Conservation (phyloP, 805 yeast species). For the Teunomyces panamensis region DNA sequence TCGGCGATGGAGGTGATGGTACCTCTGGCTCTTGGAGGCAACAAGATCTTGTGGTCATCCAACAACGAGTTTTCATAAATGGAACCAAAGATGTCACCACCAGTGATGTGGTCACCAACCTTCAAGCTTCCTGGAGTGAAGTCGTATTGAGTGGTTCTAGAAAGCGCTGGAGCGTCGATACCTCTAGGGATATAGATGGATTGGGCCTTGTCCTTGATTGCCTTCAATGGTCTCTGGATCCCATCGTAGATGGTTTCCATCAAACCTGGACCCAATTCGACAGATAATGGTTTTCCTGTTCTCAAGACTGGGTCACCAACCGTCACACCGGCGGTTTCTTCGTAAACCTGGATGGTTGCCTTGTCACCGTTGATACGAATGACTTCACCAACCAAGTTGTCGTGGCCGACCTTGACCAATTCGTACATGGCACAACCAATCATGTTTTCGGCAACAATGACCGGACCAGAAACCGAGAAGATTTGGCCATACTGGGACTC, state of each 20-base stretch:
- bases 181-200: slow-evolving; percentile 99
- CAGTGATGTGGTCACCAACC: slow-evolving; percentile 96
- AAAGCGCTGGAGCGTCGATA: slow-evolving; percentile 92
- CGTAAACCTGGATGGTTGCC: slow-evolving; percentile 98
- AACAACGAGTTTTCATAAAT: slow-evolving; percentile 91
- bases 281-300: slow-evolving; percentile 98
- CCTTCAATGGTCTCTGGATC: slow-evolving; percentile 97
- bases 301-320: slow-evolving; percentile 98
- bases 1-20: slow-evolving; percentile 86
- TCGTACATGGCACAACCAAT: slow-evolving; percentile 99
- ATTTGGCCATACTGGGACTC: slow-evolving; percentile 86
- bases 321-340: slow-evolving; percentile 98
- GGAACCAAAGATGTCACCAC: slow-evolving; percentile 96
- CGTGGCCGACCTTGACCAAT: slow-evolving; percentile 96
- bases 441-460: slow-evolving; percentile 96
- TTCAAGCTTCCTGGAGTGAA: slow-evolving; percentile 75
- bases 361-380: slow-evolving; percentile 95
- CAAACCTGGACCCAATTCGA: slow-evolving; percentile 98
- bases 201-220: slow-evolving; percentile 81
- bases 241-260: slow-evolving; percentile 99
- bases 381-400: slow-evolving; percentile 95
- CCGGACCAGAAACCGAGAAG: slow-evolving; percentile 97
- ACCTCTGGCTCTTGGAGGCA: slow-evolving; percentile 99
- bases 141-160: slow-evolving; percentile 78
- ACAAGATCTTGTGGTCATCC: slow-evolving; percentile 86